Evolutionary conservation across 352 stramenopile species (phyloP), one percentile per base, ranked within the genome.

Genomic region (Globisporangium lucens): DNA sequence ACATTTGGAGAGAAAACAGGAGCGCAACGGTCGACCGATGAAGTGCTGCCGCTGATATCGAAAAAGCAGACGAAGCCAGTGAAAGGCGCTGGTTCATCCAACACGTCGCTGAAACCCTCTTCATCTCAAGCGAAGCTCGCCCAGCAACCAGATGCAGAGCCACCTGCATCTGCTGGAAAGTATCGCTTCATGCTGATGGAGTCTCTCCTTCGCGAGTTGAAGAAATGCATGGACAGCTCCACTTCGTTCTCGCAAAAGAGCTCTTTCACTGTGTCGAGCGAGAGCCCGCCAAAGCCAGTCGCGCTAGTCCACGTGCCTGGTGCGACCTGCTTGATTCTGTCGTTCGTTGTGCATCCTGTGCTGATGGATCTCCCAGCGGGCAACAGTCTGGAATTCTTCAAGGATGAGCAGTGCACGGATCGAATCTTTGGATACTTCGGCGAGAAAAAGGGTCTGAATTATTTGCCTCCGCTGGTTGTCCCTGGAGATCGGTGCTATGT

Each of bases 351-450:
- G 20, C 86, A 94, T 36, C 86, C 86, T 8, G 86, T 92, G 12
- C 63, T 94, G 17, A 94, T 94, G 86, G 86, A 92, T 56, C 72
- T 92, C 29, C 84, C 84, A 10, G 76, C 83, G 22, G 84, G 86
- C 22, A 85, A 77, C 33, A 87, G 84, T 36, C 68, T 94, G 46
- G 82, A 92, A 35, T 89, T 94, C 56, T 94, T 89, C 60, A 68
- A 64, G 22, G 86, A 94, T 38, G 79, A 87, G 24, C 71, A 75
- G 3, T 94, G 86, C 65, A 77, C 76, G 8, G 73, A 84, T 61
- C 77, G 79, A 5, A 69, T 92, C n/a, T 89, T 87, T 41, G 83
- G 84, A 17, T 94, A 89, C 59, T 94, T 90, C 63, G 84, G 80
- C 4, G 84, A 91, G 33, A 90, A 89, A 55, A 80, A 80, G 30